Evolutionary conservation across 495 filamentous ascomycete genomes (phyloP).

Genomic region (Tuber microsphaerosporum): DNA sequence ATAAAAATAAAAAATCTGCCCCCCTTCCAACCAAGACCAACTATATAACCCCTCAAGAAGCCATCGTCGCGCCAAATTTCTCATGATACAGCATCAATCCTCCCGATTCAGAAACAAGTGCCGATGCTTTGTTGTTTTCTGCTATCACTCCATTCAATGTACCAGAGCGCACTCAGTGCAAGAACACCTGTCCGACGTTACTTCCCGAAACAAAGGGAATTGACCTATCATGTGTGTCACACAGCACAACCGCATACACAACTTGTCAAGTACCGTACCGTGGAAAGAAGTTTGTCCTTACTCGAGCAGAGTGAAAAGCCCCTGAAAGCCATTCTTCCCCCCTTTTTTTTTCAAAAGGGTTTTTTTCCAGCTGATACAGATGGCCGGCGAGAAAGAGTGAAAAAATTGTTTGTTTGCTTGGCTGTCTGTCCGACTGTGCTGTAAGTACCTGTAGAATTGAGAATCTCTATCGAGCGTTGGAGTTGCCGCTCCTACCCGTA

Average conservation of each 20-base stretch:
- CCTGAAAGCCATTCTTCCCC: neutral
- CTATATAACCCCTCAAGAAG: neutral
- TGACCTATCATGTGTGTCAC: neutral
- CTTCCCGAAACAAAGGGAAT: neutral
- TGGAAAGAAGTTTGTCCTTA: neutral
- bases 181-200: neutral
- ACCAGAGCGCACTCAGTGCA: neutral
- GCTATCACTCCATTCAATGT: neutral
- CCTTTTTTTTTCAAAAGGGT: neutral
- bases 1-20: neutral
- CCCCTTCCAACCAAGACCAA: neutral
- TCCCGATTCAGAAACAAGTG: neutral
- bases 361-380: neutral
- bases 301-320: neutral
- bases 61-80: neutral
- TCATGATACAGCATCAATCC: neutral
- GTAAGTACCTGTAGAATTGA: neutral
- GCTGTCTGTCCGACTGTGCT: too few species aligned
- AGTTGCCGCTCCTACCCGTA: neutral
- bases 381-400: neutral
- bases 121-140: neutral
- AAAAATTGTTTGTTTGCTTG: neutral
- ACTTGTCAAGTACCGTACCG: neutral
- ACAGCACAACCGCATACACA: neutral
- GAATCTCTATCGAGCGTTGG: neutral